Conservation (phyloP, 139 green algal genomes). For the Medakamo hakoo region DNA sequence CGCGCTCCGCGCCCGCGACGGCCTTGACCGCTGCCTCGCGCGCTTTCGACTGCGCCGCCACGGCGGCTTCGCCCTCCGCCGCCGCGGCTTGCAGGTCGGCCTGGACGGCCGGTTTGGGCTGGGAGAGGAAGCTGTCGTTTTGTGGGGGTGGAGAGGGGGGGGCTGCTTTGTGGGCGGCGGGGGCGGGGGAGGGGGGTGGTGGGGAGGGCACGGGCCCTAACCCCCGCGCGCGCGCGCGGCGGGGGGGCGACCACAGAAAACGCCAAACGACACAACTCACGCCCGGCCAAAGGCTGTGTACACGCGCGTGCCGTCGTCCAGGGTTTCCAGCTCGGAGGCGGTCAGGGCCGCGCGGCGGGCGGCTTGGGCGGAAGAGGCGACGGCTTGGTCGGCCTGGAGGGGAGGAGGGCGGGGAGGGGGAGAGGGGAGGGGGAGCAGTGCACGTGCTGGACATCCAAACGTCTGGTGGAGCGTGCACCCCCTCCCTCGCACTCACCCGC, state of each 20-base stretch:
- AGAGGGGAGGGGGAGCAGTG: background rate
- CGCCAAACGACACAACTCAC: slow-evolving; percentile 1
- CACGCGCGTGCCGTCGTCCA: slow-evolving; percentile 4
- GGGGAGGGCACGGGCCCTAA: background rate
- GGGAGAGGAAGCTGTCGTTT: slow-evolving; percentile 12
- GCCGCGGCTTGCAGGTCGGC: slow-evolving; percentile 11
- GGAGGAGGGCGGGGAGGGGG: background rate
- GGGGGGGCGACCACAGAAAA: background rate
- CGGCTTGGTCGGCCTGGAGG: slow-evolving; percentile 16
- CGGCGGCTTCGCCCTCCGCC: slow-evolving; percentile 6
- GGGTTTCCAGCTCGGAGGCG: slow-evolving; percentile 17
- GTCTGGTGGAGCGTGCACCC: background rate
- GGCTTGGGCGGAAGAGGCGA: slow-evolving; percentile 3
- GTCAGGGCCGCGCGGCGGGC: slow-evolving; percentile 21
- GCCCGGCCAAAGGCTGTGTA: slow-evolving; percentile 19
- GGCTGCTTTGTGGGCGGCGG: background rate
- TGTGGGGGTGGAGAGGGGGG: background rate
- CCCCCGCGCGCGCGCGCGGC: background rate
- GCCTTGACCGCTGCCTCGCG: slow-evolving; percentile 6
- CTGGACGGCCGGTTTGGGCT: slow-evolving; percentile 17
- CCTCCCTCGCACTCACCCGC: background rate
- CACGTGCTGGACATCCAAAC: background rate
- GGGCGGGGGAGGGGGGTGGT: background rate
- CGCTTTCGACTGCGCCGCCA: slow-evolving; percentile 4
- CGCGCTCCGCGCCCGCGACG: slow-evolving; percentile 2